Conservation (phyloP, 1,139 yeast genomes). For the Maudiozyma humilis region DNA sequence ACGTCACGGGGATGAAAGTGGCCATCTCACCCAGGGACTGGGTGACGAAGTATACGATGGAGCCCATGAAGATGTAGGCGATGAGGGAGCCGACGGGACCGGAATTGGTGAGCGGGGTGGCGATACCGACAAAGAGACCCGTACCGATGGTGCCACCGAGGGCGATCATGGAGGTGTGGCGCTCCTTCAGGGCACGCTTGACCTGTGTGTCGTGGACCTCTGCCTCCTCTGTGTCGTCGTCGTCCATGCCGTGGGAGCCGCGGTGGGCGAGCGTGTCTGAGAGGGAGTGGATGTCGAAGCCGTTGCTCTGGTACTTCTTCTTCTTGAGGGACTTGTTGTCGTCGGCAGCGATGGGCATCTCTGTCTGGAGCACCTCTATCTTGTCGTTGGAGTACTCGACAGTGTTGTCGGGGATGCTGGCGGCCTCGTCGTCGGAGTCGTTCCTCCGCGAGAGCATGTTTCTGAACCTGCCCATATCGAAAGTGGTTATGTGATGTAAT, state of each 20-base stretch:
- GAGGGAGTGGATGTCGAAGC: constrained; percentile 6
- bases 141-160: constrained; percentile 68
- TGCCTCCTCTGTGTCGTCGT: constrained; percentile 28
- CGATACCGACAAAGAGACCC: constrained; percentile 54
- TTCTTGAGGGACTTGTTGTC: constrained; percentile 3
- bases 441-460: constrained; percentile 4
- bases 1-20: constrained; percentile 63
- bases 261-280: constrained; percentile 7
- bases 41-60: constrained; percentile 56
- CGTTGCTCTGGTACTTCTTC: constrained; percentile 3
- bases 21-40: constrained; percentile 77
- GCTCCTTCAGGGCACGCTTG: constrained; percentile 45
- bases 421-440: constrained; percentile 2
- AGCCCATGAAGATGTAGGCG: constrained; percentile 58
- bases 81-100: constrained; percentile 65
- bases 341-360: not conserved
- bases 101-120: constrained; percentile 41
- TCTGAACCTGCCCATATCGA: constrained; percentile 7
- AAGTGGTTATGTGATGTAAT: not conserved
- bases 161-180: constrained; percentile 61
- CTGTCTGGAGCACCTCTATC: constrained; percentile 6
- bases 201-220: constrained; percentile 34
- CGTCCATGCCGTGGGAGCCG: constrained; percentile 11
- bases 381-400: constrained; percentile 4
- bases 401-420: constrained; percentile 2